A percentile compares a stretch with the other conserved stretches of the same genome.
Conservation (phyloP, 1,139 yeast species). For the Candida sp. region DNA sequence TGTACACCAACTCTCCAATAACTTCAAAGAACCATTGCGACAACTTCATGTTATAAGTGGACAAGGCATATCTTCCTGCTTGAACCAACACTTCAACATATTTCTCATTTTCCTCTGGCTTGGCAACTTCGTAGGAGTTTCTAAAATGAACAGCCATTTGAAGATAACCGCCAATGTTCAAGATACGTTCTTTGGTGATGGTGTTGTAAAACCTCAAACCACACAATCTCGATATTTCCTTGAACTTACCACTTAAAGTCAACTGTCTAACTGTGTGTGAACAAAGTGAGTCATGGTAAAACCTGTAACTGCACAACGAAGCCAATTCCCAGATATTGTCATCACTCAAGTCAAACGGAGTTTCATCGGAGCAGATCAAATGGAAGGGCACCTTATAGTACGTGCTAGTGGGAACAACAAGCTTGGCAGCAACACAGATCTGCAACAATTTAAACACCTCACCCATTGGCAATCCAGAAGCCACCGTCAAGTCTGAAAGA, state of each 20-base stretch:
- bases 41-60: conserved; percentile 34
- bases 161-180: conserved; percentile 28
- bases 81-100: conserved; percentile 36
- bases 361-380: conserved; percentile 29
- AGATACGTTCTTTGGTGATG: conserved; percentile 21
- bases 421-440: conserved; percentile 33
- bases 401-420: conserved; percentile 45
- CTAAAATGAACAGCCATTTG: conserved; percentile 39
- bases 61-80: conserved; percentile 42
- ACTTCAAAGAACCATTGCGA: conserved; percentile 35
- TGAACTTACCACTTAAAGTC: conserved; percentile 26
- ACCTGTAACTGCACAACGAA: conserved; percentile 33
- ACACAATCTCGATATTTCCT: conserved; percentile 40
- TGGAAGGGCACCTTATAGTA: conserved; percentile 56
- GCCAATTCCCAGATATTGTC: conserved; percentile 41
- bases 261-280: conserved; percentile 28
- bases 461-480: conserved; percentile 34
- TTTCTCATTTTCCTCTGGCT: conserved; percentile 26
- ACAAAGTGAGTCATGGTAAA: conserved; percentile 41
- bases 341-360: conserved; percentile 43
- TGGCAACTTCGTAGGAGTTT: conserved; percentile 29
- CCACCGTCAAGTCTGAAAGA: conserved; percentile 46
- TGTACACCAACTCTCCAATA: conserved; percentile 29
- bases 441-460: conserved; percentile 32
- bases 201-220: conserved; percentile 44